Conservation (phyloP, 805 yeast genomes). For the Metschnikowia koreensis region DNA sequence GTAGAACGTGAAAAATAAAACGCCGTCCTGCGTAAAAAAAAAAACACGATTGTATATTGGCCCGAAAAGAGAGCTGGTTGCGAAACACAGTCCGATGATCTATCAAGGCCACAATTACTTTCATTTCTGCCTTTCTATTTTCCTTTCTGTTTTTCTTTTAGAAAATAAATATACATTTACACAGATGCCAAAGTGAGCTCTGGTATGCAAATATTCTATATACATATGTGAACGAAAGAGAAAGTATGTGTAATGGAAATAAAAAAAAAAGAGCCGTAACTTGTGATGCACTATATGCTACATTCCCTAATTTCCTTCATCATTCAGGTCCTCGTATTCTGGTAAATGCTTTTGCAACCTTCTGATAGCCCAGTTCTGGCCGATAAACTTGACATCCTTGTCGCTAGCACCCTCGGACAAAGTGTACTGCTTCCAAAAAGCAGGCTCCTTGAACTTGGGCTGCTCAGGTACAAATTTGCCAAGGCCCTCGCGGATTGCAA, state of each 20-base stretch:
- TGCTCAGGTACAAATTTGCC: slow-evolving; percentile 61
- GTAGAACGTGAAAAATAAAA: neutral
- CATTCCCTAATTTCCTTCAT: slow-evolving; percentile 6
- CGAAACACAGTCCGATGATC: too few species aligned
- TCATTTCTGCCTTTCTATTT: too few species aligned
- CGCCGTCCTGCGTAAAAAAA: neutral
- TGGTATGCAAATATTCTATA: neutral
- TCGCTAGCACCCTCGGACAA: slow-evolving; percentile 62
- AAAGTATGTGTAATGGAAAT: too few species aligned
- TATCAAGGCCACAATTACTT: too few species aligned
- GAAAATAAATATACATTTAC: too few species aligned
- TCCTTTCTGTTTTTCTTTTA: too few species aligned
- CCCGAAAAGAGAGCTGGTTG: too few species aligned
- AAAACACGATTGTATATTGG: too few species aligned
- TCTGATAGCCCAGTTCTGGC: slow-evolving; percentile 80
- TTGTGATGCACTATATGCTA: too few species aligned
- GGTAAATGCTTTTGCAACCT: slow-evolving; percentile 56
- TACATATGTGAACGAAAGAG: neutral
- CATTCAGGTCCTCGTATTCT: slow-evolving; percentile 11
- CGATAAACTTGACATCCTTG: slow-evolving; percentile 68
- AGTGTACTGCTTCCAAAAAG: slow-evolving; percentile 75
- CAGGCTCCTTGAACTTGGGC: slow-evolving; percentile 60
- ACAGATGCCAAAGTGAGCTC: too few species aligned
- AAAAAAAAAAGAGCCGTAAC: too few species aligned
- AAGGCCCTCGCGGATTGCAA: slow-evolving; percentile 38